These are phyloP conservation scores for Trichoderma harzianum DNA, from an alignment of 2,329 filamentous ascomycete species.

Conservation along the genomic window DNA sequence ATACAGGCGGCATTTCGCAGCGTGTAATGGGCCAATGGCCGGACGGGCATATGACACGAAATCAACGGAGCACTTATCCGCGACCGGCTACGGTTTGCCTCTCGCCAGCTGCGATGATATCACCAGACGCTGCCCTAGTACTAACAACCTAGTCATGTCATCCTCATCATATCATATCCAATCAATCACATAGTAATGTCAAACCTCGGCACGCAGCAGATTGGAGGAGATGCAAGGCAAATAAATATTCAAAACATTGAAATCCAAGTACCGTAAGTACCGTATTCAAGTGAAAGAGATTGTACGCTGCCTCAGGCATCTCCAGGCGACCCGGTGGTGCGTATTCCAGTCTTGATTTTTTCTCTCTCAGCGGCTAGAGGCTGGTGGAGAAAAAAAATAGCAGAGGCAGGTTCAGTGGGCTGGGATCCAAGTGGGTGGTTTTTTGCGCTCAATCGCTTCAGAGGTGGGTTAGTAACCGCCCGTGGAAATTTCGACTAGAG, in stretches of 20 bases:
- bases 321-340: neutral
- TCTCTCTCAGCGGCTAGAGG: constrained; percentile 16
- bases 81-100: neutral
- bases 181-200: neutral
- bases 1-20: neutral
- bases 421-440: constrained; percentile 1
- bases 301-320: constrained; percentile 12
- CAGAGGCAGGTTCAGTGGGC: constrained; percentile 7
- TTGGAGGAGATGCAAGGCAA: neutral
- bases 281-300: neutral
- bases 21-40: neutral
- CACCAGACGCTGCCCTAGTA: neutral
- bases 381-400: constrained; percentile 5
- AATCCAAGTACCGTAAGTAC: neutral
- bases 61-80: neutral
- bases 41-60: neutral
- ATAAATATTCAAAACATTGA: neutral
- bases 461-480: constrained; percentile 17
- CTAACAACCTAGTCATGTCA: neutral
- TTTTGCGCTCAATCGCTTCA: neutral
- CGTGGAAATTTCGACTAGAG: constrained; percentile 29
- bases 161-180: neutral
- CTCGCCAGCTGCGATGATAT: neutral
- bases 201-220: neutral
- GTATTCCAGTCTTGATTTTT: neutral